Conservation (phyloP, 305 asterid genomes). For the Rubia balearica region DNA sequence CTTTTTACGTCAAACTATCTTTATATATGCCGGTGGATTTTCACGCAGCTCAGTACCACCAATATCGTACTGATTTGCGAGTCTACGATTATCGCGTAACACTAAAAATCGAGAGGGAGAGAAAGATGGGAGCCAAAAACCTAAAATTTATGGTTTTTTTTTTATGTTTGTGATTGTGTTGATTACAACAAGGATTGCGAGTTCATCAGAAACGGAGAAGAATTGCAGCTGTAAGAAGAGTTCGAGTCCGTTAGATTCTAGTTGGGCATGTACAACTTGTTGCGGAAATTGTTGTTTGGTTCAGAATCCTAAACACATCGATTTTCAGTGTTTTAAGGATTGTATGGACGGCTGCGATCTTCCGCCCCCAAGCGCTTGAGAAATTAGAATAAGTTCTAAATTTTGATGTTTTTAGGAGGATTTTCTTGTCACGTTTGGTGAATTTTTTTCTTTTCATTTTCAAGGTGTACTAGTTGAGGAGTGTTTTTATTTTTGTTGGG, state of each 20-base stretch:
- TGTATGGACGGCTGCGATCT: not conserved
- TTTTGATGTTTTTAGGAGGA: too few species aligned
- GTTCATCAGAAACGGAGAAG: not conserved
- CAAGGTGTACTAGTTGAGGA: too few species aligned
- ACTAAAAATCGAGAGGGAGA: not conserved
- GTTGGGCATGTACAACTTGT: not conserved
- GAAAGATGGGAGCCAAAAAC: not conserved
- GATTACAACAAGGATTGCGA: not conserved
- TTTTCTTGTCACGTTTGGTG: too few species aligned
- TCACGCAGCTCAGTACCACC: too few species aligned
- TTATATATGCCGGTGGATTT: not conserved
- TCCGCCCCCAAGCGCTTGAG: not conserved
- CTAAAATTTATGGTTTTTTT: not conserved
- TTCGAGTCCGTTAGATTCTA: not conserved
- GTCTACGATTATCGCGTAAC: too few species aligned
- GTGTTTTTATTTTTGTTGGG: too few species aligned
- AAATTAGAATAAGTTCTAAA: too few species aligned
- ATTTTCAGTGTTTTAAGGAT: not conserved
- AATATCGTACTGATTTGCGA: too few species aligned
- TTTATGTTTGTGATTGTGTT: not conserved
- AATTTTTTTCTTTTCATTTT: too few species aligned
- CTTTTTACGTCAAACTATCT: not conserved
- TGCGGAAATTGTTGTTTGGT: not conserved
- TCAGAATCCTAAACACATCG: not conserved
- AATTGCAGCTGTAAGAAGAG: not conserved